Evolutionary conservation across 2,329 filamentous ascomycete genomes (phyloP).

Genomic region (Aaosphaeria pasadenensis): DNA sequence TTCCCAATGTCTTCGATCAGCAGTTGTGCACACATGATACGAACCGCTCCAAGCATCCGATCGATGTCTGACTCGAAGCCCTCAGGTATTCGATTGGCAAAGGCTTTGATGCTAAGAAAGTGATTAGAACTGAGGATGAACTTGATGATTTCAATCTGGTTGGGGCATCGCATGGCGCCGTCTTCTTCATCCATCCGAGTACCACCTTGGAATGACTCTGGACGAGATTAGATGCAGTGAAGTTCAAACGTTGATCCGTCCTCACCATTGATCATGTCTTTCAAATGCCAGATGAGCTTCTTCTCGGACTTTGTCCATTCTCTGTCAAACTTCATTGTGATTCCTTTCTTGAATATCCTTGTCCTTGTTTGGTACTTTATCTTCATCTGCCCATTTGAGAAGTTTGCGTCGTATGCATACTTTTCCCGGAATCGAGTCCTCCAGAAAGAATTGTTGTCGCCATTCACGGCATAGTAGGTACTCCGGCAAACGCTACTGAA

Average conservation of each 20-base stretch:
- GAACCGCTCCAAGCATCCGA: constrained; percentile 21
- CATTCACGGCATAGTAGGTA: constrained; percentile 40
- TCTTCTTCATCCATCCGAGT: constrained; percentile 10
- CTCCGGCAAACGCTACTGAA: constrained; percentile 41
- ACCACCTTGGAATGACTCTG: constrained; percentile 31
- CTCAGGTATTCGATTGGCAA: constrained; percentile 3
- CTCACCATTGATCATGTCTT: constrained; percentile 44
- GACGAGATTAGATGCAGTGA: constrained; percentile 1
- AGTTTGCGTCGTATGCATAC: constrained; percentile 37
- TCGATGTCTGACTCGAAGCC: constrained; percentile 5
- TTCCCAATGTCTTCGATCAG: constrained; percentile 18
- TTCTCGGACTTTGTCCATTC: constrained; percentile 20
- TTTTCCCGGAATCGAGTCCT: constrained; percentile 39
- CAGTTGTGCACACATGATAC: constrained; percentile 32
- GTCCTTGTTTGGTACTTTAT: constrained; percentile 32
- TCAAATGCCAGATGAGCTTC: constrained; percentile 37
- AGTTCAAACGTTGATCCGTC: constrained; percentile 5
- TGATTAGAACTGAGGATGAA: constrained; percentile 30
- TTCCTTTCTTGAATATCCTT: neutral
- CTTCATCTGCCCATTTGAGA: constrained; percentile 29
- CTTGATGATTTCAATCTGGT: constrained; percentile 26
- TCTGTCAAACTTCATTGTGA: neutral
- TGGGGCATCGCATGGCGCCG: constrained; percentile 27
- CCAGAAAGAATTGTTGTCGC: constrained; percentile 46
- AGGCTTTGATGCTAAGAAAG: constrained; percentile 17